A percentile compares a stretch with the other conserved stretches of the same genome.
Evolutionary conservation across 192 early-diverging fungal species (phyloP).

Genomic region (Backusella sp.): DNA sequence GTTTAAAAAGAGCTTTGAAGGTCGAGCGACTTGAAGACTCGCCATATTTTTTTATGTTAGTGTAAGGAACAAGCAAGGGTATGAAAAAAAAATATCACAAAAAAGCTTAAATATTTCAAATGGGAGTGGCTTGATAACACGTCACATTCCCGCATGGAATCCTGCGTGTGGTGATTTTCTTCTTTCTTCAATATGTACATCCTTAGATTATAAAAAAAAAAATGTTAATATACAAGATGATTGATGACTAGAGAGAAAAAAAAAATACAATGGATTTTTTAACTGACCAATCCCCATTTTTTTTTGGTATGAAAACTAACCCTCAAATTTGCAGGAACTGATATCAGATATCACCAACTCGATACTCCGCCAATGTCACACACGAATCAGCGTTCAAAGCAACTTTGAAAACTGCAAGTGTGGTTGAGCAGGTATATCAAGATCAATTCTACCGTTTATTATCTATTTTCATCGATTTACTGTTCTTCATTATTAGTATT

Average conservation of each 20-base stretch:
- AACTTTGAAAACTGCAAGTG: no score
- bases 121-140: not conserved
- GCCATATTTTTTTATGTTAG: constrained; percentile 1
- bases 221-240: not conserved
- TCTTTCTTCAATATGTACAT: not conserved
- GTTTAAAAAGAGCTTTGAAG: not conserved
- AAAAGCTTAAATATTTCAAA: not conserved
- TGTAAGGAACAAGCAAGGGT: constrained; percentile 1
- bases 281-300: not conserved
- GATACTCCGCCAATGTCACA: not conserved
- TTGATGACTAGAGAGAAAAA: not conserved
- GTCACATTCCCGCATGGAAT: not conserved
- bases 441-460: no score
- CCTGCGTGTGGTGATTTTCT: not conserved
- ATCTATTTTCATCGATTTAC: no score
- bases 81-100: not conserved
- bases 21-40: not conserved
- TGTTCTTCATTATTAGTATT: no score
- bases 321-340: not conserved
- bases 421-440: no score
- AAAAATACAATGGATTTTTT: not conserved
- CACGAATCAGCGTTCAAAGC: not conserved
- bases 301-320: not conserved
- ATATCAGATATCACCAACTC: not conserved
- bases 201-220: no score